These are phyloP conservation scores for Cucurbita maxima DNA, from an alignment of 306 rosid genomes.

Conservation along the genomic window DNA sequence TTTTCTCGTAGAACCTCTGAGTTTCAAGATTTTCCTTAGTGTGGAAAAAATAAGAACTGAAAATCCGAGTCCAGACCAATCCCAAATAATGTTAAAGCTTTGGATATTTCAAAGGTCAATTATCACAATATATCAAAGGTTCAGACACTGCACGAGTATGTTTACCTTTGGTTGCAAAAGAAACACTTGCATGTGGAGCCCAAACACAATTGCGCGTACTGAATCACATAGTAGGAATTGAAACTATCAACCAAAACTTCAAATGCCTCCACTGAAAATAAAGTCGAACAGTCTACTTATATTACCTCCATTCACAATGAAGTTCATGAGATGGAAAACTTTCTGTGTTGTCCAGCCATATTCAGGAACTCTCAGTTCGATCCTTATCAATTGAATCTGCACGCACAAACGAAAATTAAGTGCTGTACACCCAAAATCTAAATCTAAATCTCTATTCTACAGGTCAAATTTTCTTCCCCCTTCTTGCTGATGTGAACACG, in stretches of 20 bases:
- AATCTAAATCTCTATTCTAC: background rate
- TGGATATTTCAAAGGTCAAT: background rate
- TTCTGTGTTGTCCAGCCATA: conserved; percentile 98
- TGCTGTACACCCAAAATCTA: background rate
- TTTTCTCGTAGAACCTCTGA: background rate
- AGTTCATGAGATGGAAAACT: conserved; percentile 92
- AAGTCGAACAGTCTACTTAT: background rate
- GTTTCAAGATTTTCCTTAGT: background rate
- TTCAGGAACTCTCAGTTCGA: conserved; percentile 86
- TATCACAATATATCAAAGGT: background rate
- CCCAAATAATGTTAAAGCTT: background rate
- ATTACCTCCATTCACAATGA: conserved; percentile 79
- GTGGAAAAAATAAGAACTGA: background rate
- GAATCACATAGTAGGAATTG: conserved; percentile 11
- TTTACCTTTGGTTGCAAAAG: conserved; percentile 65
- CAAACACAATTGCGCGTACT: conserved; percentile 88
- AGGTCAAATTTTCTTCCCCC: background rate
- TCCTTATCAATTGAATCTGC: conserved; percentile 82
- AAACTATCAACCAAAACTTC: background rate
- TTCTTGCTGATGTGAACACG: background rate
- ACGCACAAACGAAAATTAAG: background rate
- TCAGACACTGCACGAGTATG: background rate
- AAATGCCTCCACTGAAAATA: background rate
- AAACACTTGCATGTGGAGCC: conserved; percentile 63
- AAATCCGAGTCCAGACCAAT: background rate